Conservation (phyloP, 1,284 basidiomycete genomes). For the Rhodofomes roseus region DNA sequence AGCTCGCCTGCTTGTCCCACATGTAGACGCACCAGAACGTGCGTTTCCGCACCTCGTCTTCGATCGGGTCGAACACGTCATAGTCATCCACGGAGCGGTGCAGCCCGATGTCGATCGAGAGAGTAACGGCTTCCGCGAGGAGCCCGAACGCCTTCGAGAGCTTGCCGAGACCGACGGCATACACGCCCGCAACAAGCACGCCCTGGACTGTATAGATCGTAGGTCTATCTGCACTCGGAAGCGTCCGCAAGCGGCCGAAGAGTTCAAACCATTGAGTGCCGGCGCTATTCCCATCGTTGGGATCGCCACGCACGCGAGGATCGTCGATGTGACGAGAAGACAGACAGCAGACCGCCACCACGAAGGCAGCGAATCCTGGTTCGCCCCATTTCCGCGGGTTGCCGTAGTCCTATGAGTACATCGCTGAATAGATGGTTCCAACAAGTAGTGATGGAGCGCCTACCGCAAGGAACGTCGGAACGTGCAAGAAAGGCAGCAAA, state of each 20-base stretch:
- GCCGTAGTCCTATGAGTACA: constrained; percentile 69
- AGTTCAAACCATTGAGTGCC: constrained; percentile 91
- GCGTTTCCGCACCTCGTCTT: constrained; percentile 84
- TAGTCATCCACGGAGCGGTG: constrained; percentile 87
- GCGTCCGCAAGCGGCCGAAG: constrained; percentile 76
- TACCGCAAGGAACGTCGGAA: constrained; percentile 82
- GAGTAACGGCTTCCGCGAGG: constrained; percentile 79
- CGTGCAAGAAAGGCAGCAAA: constrained; percentile 85
- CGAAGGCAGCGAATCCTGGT: constrained; percentile 87
- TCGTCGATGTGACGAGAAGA: constrained; percentile 90
- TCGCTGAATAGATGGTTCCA: constrained; percentile 1
- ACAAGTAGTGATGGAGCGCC: constrained; percentile 19
- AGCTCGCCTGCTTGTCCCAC: constrained; percentile 86
- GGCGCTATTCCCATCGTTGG: constrained; percentile 76
- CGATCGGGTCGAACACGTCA: constrained; percentile 82
- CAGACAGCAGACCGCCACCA: constrained; percentile 85
- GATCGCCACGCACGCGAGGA: constrained; percentile 77
- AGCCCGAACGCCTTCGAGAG: constrained; percentile 84
- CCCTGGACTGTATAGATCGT: constrained; percentile 89
- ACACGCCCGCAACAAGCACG: constrained; percentile 82
- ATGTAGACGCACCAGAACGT: constrained; percentile 94
- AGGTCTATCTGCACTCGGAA: constrained; percentile 83
- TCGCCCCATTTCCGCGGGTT: constrained; percentile 91
- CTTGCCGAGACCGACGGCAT: constrained; percentile 82
- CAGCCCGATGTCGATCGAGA: constrained; percentile 82